Evolutionary conservation across 2,329 filamentous ascomycete genomes (phyloP).

Genomic region (Ophiostoma piceae): DNA sequence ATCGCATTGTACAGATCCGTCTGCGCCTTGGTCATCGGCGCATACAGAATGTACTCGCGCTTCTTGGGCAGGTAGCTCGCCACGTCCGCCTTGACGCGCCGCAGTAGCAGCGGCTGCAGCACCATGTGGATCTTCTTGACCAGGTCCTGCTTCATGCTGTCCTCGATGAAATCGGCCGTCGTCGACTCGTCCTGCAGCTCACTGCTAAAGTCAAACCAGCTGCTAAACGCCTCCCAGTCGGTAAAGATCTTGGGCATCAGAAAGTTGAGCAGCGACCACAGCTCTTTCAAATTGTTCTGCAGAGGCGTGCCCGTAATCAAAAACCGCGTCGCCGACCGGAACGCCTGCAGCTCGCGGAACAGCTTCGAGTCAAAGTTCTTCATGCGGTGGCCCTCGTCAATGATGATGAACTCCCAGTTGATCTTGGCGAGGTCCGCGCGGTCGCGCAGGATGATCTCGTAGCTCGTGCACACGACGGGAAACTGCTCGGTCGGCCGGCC

Average conservation of each 20-base stretch:
- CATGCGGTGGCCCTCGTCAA: constrained; percentile 94
- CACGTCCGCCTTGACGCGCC: constrained; percentile 88
- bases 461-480: constrained; percentile 88
- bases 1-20: constrained; percentile 76
- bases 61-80: constrained; percentile 90
- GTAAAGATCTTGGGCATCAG: constrained; percentile 88
- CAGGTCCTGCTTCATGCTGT: constrained; percentile 69
- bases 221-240: constrained; percentile 85
- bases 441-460: constrained; percentile 93
- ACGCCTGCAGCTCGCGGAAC: constrained; percentile 81
- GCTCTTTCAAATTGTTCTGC: constrained; percentile 89
- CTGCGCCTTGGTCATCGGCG: constrained; percentile 84
- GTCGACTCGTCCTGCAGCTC: constrained; percentile 78
- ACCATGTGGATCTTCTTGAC: constrained; percentile 92
- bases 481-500: constrained; percentile 61
- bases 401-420: constrained; percentile 96
- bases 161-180: constrained; percentile 71
- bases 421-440: constrained; percentile 74
- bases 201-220: constrained; percentile 95
- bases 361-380: constrained; percentile 94
- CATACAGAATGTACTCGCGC: constrained; percentile 91
- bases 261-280: constrained; percentile 95
- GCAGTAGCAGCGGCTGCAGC: constrained; percentile 80
- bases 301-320: constrained; percentile 92
- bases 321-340: constrained; percentile 82